These are phyloP conservation scores for Funneliformis mosseae DNA, from an alignment of 192 early-diverging fungal genomes.

Conservation along the genomic window DNA sequence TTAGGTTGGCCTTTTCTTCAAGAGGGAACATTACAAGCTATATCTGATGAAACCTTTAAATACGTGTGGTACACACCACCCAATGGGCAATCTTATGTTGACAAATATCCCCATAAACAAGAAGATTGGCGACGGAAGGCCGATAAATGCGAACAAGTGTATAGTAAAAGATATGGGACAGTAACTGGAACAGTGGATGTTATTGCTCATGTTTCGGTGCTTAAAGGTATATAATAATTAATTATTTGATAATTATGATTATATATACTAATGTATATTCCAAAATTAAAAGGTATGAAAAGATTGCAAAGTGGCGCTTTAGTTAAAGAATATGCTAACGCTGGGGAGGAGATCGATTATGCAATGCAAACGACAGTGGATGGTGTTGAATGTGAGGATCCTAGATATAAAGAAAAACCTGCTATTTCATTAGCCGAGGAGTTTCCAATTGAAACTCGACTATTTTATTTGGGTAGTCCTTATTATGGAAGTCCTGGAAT, in stretches of 20 bases:
- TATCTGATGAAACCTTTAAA: constrained; percentile 69
- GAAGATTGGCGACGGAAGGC: constrained; percentile 59
- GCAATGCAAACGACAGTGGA: constrained; percentile 67
- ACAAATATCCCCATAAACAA: constrained; percentile 46
- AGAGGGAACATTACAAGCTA: constrained; percentile 74
- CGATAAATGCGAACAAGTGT: constrained; percentile 61
- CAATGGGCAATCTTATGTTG: constrained; percentile 45
- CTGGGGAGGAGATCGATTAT: constrained; percentile 46
- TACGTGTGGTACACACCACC: constrained; percentile 52
- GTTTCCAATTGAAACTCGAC: constrained; percentile 66
- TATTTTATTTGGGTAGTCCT: constrained; percentile 80
- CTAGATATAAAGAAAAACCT: constrained; percentile 72
- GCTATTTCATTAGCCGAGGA: constrained; percentile 68
- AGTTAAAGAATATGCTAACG: constrained; percentile 69
- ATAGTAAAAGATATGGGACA: constrained; percentile 73
- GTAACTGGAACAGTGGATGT: constrained; percentile 70
- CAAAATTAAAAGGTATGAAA: constrained; percentile 39
- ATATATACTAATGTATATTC: not conserved
- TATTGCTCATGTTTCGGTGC: constrained; percentile 54
- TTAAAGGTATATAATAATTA: constrained; percentile 53
- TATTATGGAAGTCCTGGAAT: constrained; percentile 75
- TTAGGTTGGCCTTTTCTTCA: constrained; percentile 84
- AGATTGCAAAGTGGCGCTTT: constrained; percentile 69
- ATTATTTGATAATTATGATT: not conserved
- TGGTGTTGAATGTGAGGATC: constrained; percentile 61